phyloP scores from a whole-genome alignment of 2,329 filamentous ascomycete species.

The Exophiala bonariae region DNA sequence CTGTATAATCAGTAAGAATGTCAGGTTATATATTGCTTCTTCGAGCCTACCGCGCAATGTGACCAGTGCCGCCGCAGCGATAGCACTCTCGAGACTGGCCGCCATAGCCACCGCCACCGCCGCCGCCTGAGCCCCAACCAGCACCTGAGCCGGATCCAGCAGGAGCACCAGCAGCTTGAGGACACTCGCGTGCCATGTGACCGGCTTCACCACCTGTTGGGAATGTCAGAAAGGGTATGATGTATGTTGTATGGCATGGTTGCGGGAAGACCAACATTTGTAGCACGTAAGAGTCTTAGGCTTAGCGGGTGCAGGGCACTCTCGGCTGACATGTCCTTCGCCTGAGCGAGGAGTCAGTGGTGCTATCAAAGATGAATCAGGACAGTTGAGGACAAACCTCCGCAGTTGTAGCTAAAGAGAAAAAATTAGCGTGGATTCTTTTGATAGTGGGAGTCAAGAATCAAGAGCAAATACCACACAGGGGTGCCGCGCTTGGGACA shows the following conservation, averaged over 20 bases:
- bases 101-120: constrained; percentile 44
- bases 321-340: constrained; percentile 81
- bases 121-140: constrained; percentile 46
- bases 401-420: constrained; percentile 71
- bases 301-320: constrained; percentile 86
- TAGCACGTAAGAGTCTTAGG: constrained; percentile 75
- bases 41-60: constrained; percentile 71
- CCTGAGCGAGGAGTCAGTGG: constrained; percentile 35
- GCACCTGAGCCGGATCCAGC: constrained; percentile 52
- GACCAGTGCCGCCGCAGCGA: constrained; percentile 95
- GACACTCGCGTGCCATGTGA: constrained; percentile 70
- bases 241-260: constrained; percentile 17
- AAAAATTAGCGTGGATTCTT: constrained; percentile 23
- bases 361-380: not conserved
- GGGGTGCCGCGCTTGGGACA: constrained; percentile 81
- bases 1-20: constrained; percentile 33
- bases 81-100: constrained; percentile 74
- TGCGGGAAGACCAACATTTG: constrained; percentile 36
- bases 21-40: constrained; percentile 72
- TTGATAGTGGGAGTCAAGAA: constrained; percentile 11
- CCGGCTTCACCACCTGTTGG: constrained; percentile 71
- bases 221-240: too few relatives aligned
- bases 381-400: constrained; percentile 54
- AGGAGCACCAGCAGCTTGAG: constrained; percentile 43
- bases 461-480: constrained; percentile 61